Percentiles rank a stretch among this genome's conserved stretches.
These are phyloP conservation scores for Spergularia bocconei DNA, from an alignment of 148 eudicot species.

Conservation along the genomic window DNA sequence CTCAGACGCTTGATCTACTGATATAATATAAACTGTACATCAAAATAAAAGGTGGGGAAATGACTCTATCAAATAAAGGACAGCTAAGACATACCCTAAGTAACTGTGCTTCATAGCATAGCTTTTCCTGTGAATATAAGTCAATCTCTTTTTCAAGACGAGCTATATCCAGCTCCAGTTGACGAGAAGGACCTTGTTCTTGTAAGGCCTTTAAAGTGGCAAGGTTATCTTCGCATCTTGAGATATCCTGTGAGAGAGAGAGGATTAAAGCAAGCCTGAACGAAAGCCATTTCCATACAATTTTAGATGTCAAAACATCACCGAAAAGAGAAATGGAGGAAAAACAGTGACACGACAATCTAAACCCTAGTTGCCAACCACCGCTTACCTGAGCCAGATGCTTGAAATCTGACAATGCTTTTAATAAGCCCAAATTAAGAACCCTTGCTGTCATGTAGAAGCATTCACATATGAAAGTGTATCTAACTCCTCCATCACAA, in stretches of 20 bases:
- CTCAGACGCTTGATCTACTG: neutral
- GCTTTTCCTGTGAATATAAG: constrained; percentile 63
- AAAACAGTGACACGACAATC: constrained; percentile 1
- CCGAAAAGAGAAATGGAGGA: neutral
- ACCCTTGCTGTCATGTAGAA: constrained; percentile 99
- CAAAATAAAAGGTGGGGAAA: neutral
- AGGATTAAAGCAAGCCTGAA: neutral
- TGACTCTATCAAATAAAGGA: neutral
- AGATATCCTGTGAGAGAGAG: constrained; percentile 59
- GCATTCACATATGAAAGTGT: constrained; percentile 88
- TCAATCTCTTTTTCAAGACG: constrained; percentile 86
- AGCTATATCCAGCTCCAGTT: constrained; percentile 67
- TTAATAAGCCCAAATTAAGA: constrained; percentile 82
- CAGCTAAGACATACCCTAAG: constrained; percentile 56
- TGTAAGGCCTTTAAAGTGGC: constrained; percentile 69
- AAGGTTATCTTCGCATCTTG: constrained; percentile 81
- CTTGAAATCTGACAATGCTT: constrained; percentile 94
- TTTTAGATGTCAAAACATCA: neutral
- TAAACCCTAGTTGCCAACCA: neutral
- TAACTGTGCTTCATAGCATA: constrained; percentile 97
- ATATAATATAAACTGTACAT: neutral
- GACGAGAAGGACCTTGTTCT: constrained; percentile 77
- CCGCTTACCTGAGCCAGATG: constrained; percentile 86
- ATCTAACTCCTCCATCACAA: constrained; percentile 47
- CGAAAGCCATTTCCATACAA: too few species aligned